Percentiles rank a stretch among this genome's conserved stretches.
phyloP scores from a whole-genome alignment of 208 protist species.

The Acanthamoeba sp. region DNA sequence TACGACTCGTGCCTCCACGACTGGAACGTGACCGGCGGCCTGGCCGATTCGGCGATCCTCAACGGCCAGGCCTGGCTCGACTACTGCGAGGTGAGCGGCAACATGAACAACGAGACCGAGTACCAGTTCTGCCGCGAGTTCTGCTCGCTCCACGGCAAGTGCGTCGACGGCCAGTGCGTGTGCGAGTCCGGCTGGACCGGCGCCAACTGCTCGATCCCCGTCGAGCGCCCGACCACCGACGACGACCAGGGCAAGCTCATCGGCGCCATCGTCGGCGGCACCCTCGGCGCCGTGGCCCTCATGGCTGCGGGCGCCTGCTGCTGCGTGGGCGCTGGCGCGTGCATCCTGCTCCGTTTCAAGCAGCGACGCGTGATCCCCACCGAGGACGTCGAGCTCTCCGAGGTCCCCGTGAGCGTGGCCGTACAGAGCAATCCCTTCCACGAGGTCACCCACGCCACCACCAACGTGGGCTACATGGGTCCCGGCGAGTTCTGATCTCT shows the following conservation, averaged over 20 bases:
- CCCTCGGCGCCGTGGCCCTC: not conserved
- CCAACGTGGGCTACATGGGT: slow-evolving; percentile 10
- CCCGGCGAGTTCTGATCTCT: not conserved
- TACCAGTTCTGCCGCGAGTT: slow-evolving; percentile 60
- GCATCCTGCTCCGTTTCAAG: not conserved
- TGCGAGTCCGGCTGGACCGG: slow-evolving; percentile 55
- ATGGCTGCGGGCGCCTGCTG: not conserved
- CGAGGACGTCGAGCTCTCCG: not conserved
- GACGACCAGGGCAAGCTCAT: not conserved
- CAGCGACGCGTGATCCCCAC: not conserved
- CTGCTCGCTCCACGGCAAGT: slow-evolving; percentile 42
- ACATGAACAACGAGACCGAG: slow-evolving; percentile 31
- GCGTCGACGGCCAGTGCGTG: slow-evolving; percentile 52
- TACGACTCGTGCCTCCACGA: slow-evolving; percentile 54
- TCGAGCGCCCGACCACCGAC: not conserved
- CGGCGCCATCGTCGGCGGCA: slow-evolving; percentile 39
- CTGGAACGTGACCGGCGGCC: slow-evolving; percentile 5
- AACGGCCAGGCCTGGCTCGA: slow-evolving; percentile 44
- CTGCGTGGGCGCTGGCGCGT: slow-evolving; percentile 5
- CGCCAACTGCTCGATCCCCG: slow-evolving; percentile 4
- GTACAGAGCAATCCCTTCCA: not conserved
- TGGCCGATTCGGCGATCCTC: not conserved
- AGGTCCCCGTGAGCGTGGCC: slow-evolving; percentile 2
- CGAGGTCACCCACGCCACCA: not conserved
- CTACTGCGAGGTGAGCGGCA: slow-evolving; percentile 26